Evolutionary conservation across 805 yeast genomes (phyloP).

Genomic region (Yarrowia sp.): DNA sequence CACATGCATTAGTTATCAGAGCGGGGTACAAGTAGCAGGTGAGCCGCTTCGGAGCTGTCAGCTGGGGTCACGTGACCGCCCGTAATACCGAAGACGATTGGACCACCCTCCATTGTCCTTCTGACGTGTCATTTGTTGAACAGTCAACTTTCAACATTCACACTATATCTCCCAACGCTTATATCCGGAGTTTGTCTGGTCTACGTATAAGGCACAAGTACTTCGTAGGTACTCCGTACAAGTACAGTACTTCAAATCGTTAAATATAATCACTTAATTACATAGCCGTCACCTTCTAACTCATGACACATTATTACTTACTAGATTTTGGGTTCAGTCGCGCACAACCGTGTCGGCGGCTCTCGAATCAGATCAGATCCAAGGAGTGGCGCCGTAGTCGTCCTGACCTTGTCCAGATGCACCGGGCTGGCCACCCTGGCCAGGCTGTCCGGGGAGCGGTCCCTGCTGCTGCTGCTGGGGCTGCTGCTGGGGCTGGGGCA

Average conservation of each 20-base stretch:
- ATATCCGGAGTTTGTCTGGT: no score
- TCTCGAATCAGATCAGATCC: slow-evolving; percentile 1
- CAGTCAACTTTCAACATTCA: slow-evolving; percentile 1
- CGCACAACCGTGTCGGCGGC: background rate
- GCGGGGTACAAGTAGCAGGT: no score
- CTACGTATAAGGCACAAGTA: no score
- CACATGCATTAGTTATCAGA: no score
- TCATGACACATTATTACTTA: slow-evolving; percentile 37
- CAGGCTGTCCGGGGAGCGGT: background rate
- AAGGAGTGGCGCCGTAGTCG: slow-evolving; percentile 33
- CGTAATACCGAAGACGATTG: no score
- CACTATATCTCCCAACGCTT: background rate
- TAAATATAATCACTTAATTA: slow-evolving; percentile 28
- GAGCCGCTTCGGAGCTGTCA: no score
- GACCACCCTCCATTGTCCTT: no score
- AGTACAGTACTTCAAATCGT: background rate
- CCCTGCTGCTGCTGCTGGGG: background rate
- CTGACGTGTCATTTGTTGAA: background rate
- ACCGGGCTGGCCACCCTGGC: slow-evolving; percentile 1
- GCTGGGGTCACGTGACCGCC: no score
- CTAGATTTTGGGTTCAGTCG: slow-evolving; percentile 32
- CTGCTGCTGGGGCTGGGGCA: background rate
- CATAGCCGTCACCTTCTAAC: slow-evolving; percentile 33
- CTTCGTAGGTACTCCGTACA: no score
- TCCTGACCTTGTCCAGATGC: slow-evolving; percentile 23